Evolutionary conservation across 257 asterid species (phyloP).

Genomic region (Forsythia viridissima): DNA sequence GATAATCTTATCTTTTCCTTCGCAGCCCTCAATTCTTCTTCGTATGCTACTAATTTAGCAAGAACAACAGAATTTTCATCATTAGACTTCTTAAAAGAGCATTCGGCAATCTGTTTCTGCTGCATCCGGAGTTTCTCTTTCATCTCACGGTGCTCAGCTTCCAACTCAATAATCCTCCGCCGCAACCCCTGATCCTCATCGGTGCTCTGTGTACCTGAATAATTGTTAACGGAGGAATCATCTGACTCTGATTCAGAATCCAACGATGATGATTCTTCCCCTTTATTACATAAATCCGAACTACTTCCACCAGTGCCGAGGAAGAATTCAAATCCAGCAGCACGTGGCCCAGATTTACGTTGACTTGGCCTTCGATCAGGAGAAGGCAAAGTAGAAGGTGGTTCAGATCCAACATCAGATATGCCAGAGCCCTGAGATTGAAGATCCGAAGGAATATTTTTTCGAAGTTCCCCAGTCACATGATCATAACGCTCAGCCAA

Average conservation of each 20-base stretch:
- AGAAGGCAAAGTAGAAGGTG: conserved; percentile 47
- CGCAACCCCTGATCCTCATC: conserved; percentile 56
- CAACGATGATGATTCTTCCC: conserved; percentile 66
- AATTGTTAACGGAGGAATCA: conserved; percentile 77
- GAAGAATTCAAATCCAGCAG: conserved; percentile 85
- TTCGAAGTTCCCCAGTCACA: conserved; percentile 62
- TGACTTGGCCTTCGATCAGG: conserved; percentile 50
- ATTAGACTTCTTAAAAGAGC: conserved; percentile 22
- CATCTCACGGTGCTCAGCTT: conserved; percentile 59
- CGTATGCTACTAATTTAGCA: conserved; percentile 46
- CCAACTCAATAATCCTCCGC: conserved; percentile 55
- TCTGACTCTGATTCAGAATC: conserved; percentile 88
- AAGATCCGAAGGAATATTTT: conserved; percentile 74
- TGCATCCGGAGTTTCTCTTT: conserved; percentile 57
- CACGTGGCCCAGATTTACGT: conserved; percentile 67
- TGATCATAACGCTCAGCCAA: conserved; percentile 71
- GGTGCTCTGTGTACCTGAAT: conserved; percentile 40
- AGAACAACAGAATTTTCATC: conserved; percentile 37
- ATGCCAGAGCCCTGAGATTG: conserved; percentile 88
- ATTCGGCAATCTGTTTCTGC: conserved; percentile 33
- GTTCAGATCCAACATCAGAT: conserved; percentile 76
- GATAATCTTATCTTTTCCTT: conserved; percentile 51
- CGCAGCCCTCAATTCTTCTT: conserved; percentile 61
- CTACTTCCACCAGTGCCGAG: conserved; percentile 57
- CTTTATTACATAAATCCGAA: conserved; percentile 58